These are phyloP conservation scores for Pestalotiopsis sp. DNA, from an alignment of 2,329 filamentous ascomycete genomes.

Conservation along the genomic window DNA sequence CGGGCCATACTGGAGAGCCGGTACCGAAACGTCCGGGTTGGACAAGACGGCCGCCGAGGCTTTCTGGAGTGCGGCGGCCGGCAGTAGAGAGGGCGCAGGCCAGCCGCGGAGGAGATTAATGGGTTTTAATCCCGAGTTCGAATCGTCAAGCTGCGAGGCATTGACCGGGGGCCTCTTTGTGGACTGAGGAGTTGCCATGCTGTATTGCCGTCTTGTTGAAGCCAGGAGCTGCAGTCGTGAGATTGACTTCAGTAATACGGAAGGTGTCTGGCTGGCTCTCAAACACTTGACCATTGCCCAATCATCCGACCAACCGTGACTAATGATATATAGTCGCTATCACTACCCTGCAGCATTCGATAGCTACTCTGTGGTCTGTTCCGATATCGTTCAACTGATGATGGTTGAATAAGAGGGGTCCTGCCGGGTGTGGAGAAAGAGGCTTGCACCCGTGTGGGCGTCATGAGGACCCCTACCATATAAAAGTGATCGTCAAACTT, in stretches of 20 bases:
- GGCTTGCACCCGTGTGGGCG: no score
- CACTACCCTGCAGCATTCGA: neutral
- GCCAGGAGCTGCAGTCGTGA: neutral
- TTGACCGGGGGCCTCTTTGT: neutral
- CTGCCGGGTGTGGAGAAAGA: neutral
- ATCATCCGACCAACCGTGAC: neutral
- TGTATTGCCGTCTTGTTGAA: neutral
- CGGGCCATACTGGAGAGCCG: constrained; percentile 78
- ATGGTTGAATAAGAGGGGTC: constrained; percentile 1
- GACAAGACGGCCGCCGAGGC: constrained; percentile 66
- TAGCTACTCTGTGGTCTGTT: neutral
- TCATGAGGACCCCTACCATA: neutral
- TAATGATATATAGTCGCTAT: neutral
- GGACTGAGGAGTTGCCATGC: neutral
- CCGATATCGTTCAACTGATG: neutral
- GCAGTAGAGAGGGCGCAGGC: constrained; percentile 67
- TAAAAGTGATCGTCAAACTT: neutral
- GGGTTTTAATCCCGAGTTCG: constrained; percentile 27
- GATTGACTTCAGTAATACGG: neutral
- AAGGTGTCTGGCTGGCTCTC: neutral
- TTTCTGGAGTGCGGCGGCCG: constrained; percentile 61
- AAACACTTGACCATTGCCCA: neutral
- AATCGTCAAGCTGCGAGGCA: neutral
- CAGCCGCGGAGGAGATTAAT: constrained; percentile 73
- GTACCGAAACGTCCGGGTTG: constrained; percentile 58